Conservation (phyloP, 345 rosid species). For the Acer saccharum region DNA sequence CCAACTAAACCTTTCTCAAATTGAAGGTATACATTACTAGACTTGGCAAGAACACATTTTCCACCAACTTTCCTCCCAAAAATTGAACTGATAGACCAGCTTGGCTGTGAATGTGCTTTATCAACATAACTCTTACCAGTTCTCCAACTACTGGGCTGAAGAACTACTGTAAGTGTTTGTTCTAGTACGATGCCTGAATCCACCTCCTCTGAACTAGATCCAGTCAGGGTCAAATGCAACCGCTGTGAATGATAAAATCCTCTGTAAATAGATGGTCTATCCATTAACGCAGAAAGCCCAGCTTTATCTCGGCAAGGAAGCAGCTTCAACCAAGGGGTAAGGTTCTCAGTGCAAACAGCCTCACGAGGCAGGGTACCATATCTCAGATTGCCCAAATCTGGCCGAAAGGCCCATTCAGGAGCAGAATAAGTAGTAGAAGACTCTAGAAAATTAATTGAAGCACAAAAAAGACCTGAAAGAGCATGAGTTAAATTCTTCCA, state of each 20-base stretch:
- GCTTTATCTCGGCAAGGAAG: conserved; percentile 97
- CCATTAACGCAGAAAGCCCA: conserved; percentile 76
- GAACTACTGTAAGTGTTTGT: conserved; percentile 84
- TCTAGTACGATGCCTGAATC: conserved; percentile 62
- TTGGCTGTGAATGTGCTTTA: conserved; percentile 56
- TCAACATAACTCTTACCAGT: conserved; percentile 23
- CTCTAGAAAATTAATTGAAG: conserved; percentile 90
- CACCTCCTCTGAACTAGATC: conserved; percentile 39
- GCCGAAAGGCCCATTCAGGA: conserved; percentile 79
- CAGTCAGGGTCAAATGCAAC: conserved; percentile 56
- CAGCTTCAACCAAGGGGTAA: conserved; percentile 97
- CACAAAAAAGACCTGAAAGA: conserved; percentile 94
- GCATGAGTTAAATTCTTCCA: conserved; percentile 93
- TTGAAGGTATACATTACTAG: conserved; percentile 74
- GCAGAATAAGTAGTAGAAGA: conserved; percentile 75
- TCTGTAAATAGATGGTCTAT: conserved; percentile 87
- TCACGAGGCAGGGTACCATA: conserved; percentile 95
- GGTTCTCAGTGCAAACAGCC: conserved; percentile 97
- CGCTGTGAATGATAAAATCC: conserved; percentile 95
- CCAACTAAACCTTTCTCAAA: conserved; percentile 55
- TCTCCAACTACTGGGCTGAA: conserved; percentile 55
- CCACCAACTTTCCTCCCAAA: conserved; percentile 76
- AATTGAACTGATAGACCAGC: conserved; percentile 82
- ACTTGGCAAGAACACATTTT: conserved; percentile 72
- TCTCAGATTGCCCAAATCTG: conserved; percentile 60